phyloP scores from a whole-genome alignment of 2,329 filamentous ascomycete genomes.

The Rutstroemia sp. region DNA sequence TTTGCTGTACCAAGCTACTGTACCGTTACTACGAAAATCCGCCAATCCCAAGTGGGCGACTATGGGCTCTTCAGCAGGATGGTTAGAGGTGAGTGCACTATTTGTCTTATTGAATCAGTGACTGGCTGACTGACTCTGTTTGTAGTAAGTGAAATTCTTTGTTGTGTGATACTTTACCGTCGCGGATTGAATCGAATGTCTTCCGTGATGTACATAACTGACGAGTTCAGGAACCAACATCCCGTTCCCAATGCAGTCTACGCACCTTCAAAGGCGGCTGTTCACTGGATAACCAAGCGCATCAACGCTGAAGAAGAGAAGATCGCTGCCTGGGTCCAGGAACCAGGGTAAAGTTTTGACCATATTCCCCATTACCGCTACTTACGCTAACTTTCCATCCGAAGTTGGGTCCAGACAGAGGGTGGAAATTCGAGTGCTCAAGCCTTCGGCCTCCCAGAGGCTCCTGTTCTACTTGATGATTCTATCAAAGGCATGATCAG shows the following conservation, averaged over 20 bases:
- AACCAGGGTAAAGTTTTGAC: background rate
- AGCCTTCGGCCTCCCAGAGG: background rate
- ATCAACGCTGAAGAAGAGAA: too few relatives aligned
- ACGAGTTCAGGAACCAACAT: too few relatives aligned
- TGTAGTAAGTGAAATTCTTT: background rate
- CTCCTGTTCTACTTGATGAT: background rate
- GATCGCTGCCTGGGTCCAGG: background rate
- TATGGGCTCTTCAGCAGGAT: background rate
- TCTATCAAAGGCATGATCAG: background rate
- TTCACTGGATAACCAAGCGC: too few relatives aligned
- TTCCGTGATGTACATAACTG: too few relatives aligned
- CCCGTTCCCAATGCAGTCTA: too few relatives aligned
- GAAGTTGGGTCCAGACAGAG: background rate
- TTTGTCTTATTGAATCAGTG: background rate
- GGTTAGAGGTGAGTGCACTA: background rate
- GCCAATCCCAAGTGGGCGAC: background rate
- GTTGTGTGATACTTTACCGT: background rate
- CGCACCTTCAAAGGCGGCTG: too few relatives aligned
- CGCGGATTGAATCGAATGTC: too few relatives aligned
- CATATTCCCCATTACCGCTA: background rate
- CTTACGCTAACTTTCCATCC: background rate
- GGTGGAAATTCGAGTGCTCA: background rate
- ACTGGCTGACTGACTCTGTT: background rate
- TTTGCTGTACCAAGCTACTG: constrained; percentile 28
- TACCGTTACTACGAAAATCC: background rate